These are phyloP conservation scores for Ophiostoma perfectum DNA, from an alignment of 2,329 filamentous ascomycete genomes.

Conservation along the genomic window DNA sequence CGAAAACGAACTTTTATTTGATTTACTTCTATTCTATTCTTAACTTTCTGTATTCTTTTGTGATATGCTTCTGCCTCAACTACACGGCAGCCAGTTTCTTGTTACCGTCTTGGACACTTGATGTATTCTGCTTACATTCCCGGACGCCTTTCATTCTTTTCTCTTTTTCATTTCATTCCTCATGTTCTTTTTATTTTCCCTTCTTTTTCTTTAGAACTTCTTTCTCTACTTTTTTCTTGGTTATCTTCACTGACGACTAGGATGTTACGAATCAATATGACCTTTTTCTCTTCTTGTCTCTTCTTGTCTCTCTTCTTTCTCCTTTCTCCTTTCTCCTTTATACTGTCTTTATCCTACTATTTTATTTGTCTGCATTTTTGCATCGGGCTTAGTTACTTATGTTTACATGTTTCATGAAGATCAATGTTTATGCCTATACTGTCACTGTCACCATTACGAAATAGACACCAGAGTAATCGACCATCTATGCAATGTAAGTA, in stretches of 20 bases:
- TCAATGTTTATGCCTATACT: background rate
- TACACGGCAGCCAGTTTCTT: background rate
- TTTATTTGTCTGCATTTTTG: background rate
- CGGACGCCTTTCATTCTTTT: background rate
- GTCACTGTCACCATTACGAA: background rate
- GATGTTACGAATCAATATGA: background rate
- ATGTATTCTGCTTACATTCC: background rate
- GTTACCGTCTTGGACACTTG: background rate
- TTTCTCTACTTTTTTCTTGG: background rate
- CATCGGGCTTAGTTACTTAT: background rate
- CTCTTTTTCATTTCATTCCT: too few relatives aligned
- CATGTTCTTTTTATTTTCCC: background rate
- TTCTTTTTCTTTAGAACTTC: background rate
- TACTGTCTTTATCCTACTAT: background rate
- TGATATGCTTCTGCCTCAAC: background rate
- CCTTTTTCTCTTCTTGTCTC: background rate
- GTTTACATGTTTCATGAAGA: background rate
- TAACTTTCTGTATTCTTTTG: background rate
- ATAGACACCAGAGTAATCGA: background rate
- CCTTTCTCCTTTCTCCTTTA: background rate
- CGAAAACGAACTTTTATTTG: background rate
- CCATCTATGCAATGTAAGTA: background rate
- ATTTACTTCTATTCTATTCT: background rate
- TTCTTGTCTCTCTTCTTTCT: background rate
- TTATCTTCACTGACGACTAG: background rate